Conservation (phyloP, 352 stramenopile genomes). For the Phytophthora quininea region DNA sequence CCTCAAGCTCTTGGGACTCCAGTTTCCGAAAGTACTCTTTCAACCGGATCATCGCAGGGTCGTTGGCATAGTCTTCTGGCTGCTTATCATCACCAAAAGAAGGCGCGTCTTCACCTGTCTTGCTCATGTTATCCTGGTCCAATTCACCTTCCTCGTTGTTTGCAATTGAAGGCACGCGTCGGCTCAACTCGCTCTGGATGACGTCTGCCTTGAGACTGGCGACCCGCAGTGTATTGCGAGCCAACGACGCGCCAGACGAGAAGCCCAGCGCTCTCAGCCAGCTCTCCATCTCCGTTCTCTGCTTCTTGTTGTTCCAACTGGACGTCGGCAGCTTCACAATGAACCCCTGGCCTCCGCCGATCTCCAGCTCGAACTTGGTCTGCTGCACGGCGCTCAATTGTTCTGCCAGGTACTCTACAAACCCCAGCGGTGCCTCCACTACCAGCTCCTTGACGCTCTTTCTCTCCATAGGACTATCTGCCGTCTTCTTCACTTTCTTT, state of each 20-base stretch:
- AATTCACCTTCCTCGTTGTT: too few species aligned
- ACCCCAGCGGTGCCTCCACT: constrained; percentile 42
- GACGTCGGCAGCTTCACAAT: constrained; percentile 53
- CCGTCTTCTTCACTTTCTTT: constrained; percentile 30
- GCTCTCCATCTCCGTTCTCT: constrained; percentile 29
- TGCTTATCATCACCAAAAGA: constrained; percentile 17
- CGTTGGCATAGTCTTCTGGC: constrained; percentile 21
- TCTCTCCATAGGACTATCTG: background rate
- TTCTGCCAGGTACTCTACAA: constrained; percentile 61
- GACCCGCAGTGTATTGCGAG: constrained; percentile 50
- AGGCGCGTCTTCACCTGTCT: background rate
- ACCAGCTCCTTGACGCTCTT: constrained; percentile 57
- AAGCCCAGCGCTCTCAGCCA: constrained; percentile 71
- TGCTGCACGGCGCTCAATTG: constrained; percentile 60
- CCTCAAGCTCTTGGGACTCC: constrained; percentile 61
- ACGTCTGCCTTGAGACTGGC: constrained; percentile 66
- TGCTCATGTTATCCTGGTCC: too few species aligned
- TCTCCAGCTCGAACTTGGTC: constrained; percentile 47
- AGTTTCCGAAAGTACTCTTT: constrained; percentile 62
- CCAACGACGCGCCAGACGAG: constrained; percentile 33
- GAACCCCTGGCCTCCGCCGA: constrained; percentile 60
- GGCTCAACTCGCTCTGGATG: constrained; percentile 57
- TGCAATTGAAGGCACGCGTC: constrained; percentile 26
- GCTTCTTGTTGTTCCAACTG: constrained; percentile 30
- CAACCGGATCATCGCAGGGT: constrained; percentile 42